phyloP scores from a whole-genome alignment of 169 alveolate genomes.

The Eimeria zaria region DNA sequence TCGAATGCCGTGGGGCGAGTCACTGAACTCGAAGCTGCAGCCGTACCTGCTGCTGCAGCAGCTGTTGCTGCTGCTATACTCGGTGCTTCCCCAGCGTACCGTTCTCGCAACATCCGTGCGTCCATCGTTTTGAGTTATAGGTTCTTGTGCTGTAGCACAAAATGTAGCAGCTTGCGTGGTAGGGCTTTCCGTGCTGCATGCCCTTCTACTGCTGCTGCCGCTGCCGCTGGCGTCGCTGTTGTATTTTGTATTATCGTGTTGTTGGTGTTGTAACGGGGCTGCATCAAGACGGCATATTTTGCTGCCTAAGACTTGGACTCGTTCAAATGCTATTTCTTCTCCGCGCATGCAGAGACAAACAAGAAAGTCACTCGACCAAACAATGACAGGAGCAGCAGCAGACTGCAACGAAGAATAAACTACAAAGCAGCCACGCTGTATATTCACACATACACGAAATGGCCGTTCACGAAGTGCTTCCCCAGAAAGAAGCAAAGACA shows the following conservation, averaged over 20 bases:
- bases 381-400: slow-evolving; percentile 86
- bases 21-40: neutral
- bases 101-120: slow-evolving; percentile 8
- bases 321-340: slow-evolving; percentile 18
- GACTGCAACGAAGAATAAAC: slow-evolving; percentile 87
- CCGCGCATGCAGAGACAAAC: slow-evolving; percentile 65
- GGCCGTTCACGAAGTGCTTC: slow-evolving; percentile 67
- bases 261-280: neutral
- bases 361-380: slow-evolving; percentile 87
- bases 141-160: neutral
- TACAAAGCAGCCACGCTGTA: slow-evolving; percentile 83
- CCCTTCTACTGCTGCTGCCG: no score
- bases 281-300: slow-evolving; percentile 62
- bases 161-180: neutral
- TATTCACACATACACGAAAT: slow-evolving; percentile 66
- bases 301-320: slow-evolving; percentile 53
- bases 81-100: slow-evolving; percentile 32
- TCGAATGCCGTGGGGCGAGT: neutral
- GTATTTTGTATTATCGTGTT: no score
- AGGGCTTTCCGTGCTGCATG: neutral
- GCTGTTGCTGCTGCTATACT: no score
- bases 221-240: no score
- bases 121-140: neutral
- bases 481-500: slow-evolving; percentile 23
- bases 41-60: neutral